Evolutionary conservation across 2,329 filamentous ascomycete genomes (phyloP).

Genomic region (Claviceps maximensis): DNA sequence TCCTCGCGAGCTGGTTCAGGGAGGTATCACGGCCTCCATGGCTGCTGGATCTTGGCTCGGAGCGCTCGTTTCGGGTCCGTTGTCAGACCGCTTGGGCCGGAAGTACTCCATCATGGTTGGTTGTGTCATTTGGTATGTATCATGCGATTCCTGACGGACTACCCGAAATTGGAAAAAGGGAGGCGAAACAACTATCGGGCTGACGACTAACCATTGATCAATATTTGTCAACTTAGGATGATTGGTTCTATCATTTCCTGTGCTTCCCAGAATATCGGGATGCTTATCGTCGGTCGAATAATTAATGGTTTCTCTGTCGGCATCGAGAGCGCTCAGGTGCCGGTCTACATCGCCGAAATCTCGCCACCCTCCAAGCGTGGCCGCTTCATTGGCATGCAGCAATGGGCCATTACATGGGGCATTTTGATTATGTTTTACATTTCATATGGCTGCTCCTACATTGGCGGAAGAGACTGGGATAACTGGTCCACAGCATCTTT

Average conservation of each 20-base stretch:
- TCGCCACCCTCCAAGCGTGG: constrained; percentile 42
- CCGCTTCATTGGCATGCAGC: constrained; percentile 56
- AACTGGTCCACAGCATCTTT: constrained; percentile 40
- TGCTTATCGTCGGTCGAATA: constrained; percentile 41
- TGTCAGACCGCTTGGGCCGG: constrained; percentile 36
- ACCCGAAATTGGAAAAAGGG: not conserved
- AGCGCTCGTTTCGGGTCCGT: constrained; percentile 31
- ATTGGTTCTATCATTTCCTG: constrained; percentile 33
- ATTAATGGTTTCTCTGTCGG: constrained; percentile 57
- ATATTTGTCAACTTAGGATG: constrained; percentile 24
- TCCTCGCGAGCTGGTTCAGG: constrained; percentile 29
- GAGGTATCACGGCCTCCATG: constrained; percentile 38
- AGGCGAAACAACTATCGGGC: not conserved
- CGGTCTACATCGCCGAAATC: constrained; percentile 58
- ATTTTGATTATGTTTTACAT: constrained; percentile 61
- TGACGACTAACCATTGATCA: not conserved
- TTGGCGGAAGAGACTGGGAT: constrained; percentile 23
- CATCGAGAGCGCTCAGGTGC: constrained; percentile 53
- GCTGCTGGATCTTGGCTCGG: constrained; percentile 39
- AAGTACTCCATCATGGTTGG: constrained; percentile 39
- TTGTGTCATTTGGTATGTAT: constrained; percentile 36
- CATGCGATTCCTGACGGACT: no score
- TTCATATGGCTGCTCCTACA: constrained; percentile 49
- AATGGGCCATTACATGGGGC: constrained; percentile 57
- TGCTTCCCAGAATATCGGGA: constrained; percentile 33